These are phyloP conservation scores for Chrysosporium queenslandicum DNA, from an alignment of 2,329 filamentous ascomycete genomes.

Conservation along the genomic window DNA sequence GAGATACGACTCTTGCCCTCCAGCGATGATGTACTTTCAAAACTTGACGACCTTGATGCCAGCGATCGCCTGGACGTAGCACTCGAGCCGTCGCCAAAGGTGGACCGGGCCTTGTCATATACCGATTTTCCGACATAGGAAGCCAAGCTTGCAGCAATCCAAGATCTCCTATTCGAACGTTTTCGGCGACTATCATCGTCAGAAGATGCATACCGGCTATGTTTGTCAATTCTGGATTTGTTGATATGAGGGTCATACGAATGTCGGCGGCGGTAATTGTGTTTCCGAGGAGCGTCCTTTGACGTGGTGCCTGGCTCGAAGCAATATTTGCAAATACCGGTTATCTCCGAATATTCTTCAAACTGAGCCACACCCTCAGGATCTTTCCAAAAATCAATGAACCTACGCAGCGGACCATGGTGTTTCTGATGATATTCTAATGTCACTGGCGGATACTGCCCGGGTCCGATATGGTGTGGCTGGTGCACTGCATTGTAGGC, in stretches of 20 bases:
- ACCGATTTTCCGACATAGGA: constrained; percentile 48
- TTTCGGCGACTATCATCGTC: constrained; percentile 39
- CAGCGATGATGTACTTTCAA: constrained; percentile 22
- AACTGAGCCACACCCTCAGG: constrained; percentile 55
- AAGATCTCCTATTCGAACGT: constrained; percentile 39
- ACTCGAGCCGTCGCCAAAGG: not conserved
- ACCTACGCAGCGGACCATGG: constrained; percentile 45
- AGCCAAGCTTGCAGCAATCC: constrained; percentile 46
- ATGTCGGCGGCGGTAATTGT: constrained; percentile 44
- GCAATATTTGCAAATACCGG: constrained; percentile 55
- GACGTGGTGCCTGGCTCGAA: constrained; percentile 52
- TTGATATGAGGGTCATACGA: constrained; percentile 39
- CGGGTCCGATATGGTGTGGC: constrained; percentile 24
- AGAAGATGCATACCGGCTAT: constrained; percentile 48
- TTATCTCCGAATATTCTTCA: constrained; percentile 58
- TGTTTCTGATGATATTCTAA: constrained; percentile 45
- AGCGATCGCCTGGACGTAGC: not conserved
- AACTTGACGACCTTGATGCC: constrained; percentile 18
- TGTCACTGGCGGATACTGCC: constrained; percentile 25
- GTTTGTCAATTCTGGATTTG: constrained; percentile 46
- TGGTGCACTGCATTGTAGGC: constrained; percentile 29
- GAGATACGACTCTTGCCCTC: constrained; percentile 37
- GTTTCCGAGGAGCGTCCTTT: constrained; percentile 50
- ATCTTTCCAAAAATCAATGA: constrained; percentile 54
- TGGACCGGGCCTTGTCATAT: constrained; percentile 29